Base-by-base conservation (phyloP, 495 filamentous ascomycete genomes). In the Penicillium desertorum region DNA sequence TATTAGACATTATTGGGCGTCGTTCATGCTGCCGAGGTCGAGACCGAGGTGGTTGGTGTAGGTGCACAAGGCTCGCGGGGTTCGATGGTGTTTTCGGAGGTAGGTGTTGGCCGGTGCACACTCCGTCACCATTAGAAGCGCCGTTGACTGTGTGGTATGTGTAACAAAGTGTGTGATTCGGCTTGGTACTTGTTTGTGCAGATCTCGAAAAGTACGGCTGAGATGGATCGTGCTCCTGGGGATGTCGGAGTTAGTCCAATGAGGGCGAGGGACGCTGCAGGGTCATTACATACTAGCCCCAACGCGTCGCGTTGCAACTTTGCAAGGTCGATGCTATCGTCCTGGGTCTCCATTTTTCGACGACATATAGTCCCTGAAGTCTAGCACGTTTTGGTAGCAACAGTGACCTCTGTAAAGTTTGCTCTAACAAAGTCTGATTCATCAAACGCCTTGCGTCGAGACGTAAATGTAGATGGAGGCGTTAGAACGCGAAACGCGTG, bases 301-400 rank as follows among this genome's bases (percentile, higher is more conserved):
- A 82, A 65, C 67, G 78, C 77, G 68, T 76, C 73, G 62, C 73
- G 76, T 75, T 79, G 77, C 57, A 81, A 55, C 50, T 70, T 70
- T 43, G 69, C 75, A 32, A 82, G 76, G 52, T 82, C 78, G 52
- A 80, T 66, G 46, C 79, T 78, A 42, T 52, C 50, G 57, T 82
- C 64, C 55, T 79, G 75, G 23, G 72, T 76, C 43, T 76, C 75
- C 79, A 80, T 80, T 37, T 20, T 45, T 46, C 22, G 23, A 10
- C 50, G 3, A 42, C 34, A 52, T 52, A 25, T 16, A 36, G 9
- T 27, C 8, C 1, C 12, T 9, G 2, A 52, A 41, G 10, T n/a
- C 22, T 42, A 27, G 37, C 10, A 17, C 2, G 5, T 41, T 2
- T 10, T 16, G n/a, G 7, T 30, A 17, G 12, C 6, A 12, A 10